Percentiles rank a stretch among this genome's conserved stretches.
phyloP scores from a whole-genome alignment of 176 grass and related monocot genomes.

The Oryza nivara region DNA sequence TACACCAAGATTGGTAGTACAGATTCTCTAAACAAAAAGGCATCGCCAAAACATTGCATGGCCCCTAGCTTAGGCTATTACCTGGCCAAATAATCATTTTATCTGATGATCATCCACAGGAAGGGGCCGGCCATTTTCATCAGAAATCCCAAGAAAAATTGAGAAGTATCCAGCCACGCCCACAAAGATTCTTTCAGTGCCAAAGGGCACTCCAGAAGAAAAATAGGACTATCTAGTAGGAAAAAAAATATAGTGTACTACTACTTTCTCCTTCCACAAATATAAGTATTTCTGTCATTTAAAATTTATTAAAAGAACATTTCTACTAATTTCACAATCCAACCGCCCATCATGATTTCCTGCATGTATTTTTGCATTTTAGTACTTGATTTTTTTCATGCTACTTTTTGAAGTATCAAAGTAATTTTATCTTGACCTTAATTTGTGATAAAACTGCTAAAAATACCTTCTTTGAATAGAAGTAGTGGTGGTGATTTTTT shows the following conservation, averaged over 20 bases:
- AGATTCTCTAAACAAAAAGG: conserved; percentile 35
- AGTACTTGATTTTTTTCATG: too few relatives aligned
- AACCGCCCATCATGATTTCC: too few relatives aligned
- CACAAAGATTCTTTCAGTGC: conserved; percentile 3
- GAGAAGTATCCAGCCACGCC: not conserved
- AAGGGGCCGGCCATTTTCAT: not conserved
- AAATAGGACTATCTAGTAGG: not conserved
- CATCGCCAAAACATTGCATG: conserved; percentile 17
- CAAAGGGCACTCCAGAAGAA: not conserved
- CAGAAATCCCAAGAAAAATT: not conserved
- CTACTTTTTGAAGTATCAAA: too few relatives aligned
- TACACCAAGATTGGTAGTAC: conserved; percentile 43
- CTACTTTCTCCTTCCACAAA: too few relatives aligned
- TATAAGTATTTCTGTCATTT: too few relatives aligned
- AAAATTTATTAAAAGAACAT: too few relatives aligned
- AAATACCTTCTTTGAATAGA: too few relatives aligned
- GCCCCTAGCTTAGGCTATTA: conserved; percentile 8
- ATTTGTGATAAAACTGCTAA: too few relatives aligned
- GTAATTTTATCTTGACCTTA: too few relatives aligned
- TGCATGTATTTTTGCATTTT: too few relatives aligned
- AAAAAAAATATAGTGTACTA: not conserved
- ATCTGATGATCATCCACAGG: not conserved
- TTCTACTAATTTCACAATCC: too few relatives aligned
- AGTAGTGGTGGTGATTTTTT: too few relatives aligned
- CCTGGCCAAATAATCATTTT: not conserved